These are phyloP conservation scores for Dactylellina parvicollis DNA, from an alignment of 2,329 filamentous ascomycete species.

Conservation along the genomic window DNA sequence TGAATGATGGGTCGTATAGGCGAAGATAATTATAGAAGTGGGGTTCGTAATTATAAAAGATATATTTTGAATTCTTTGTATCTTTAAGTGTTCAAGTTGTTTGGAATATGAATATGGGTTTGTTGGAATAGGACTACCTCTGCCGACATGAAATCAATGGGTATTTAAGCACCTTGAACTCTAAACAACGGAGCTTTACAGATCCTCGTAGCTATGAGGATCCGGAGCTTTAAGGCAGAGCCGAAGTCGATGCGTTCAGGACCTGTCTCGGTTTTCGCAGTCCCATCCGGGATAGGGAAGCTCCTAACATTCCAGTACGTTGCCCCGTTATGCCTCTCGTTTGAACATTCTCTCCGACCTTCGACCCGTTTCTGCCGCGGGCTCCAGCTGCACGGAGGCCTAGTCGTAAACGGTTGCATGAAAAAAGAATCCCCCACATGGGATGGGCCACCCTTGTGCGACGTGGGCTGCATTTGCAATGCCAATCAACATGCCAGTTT, in stretches of 20 bases:
- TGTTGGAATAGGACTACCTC: neutral
- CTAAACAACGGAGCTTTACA: neutral
- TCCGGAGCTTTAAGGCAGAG: neutral
- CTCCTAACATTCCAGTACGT: slow-evolving; percentile 21
- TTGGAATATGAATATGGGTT: neutral
- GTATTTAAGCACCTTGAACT: slow-evolving; percentile 9
- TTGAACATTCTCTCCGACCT: slow-evolving; percentile 12
- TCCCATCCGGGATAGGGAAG: slow-evolving; percentile 40
- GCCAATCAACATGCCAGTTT: slow-evolving; percentile 23
- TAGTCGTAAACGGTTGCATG: neutral
- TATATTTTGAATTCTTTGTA: neutral
- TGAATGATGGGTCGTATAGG: too few species aligned
- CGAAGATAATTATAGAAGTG: too few species aligned
- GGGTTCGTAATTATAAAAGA: neutral
- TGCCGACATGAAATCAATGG: neutral
- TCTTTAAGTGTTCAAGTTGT: neutral
- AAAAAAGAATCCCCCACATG: slow-evolving; percentile 12
- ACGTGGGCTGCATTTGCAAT: neutral
- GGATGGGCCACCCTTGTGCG: slow-evolving; percentile 28
- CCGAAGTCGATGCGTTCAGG: slow-evolving; percentile 31
- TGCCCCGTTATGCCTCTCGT: slow-evolving; percentile 13
- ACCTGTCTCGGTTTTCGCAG: slow-evolving; percentile 18
- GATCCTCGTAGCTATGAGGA: neutral
- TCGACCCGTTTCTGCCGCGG: slow-evolving; percentile 1
- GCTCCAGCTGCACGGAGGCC: neutral